phyloP scores from a whole-genome alignment of 371 early-diverging fungal species.

The Saksenaea vasiformis region DNA sequence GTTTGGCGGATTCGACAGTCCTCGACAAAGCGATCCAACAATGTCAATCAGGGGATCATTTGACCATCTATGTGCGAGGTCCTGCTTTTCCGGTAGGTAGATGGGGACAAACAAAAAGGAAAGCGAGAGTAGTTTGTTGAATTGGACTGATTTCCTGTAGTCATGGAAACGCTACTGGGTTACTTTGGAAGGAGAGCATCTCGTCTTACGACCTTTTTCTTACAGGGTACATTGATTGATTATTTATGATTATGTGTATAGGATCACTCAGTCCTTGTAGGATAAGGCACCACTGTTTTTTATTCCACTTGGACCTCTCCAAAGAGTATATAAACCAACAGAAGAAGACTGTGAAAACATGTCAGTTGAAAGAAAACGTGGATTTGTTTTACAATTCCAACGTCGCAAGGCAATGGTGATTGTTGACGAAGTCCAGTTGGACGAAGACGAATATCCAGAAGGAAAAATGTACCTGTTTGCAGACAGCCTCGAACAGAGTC shows the following conservation, averaged over 20 bases:
- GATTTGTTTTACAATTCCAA: conserved; percentile 18
- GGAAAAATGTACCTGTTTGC: conserved; percentile 24
- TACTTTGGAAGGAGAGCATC: conserved; percentile 13
- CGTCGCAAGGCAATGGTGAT: background rate
- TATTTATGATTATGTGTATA: too few species aligned
- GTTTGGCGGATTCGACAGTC: background rate
- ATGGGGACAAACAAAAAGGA: conserved; percentile 6
- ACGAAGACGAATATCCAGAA: conserved; percentile 9
- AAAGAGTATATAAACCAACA: conserved; percentile 16
- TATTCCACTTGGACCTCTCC: conserved; percentile 13
- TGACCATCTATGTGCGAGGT: conserved; percentile 37
- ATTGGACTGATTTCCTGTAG: conserved; percentile 8
- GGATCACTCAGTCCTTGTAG: too few species aligned
- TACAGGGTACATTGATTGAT: conserved; percentile 14
- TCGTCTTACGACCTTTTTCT: conserved; percentile 21
- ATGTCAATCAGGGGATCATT: conserved; percentile 30
- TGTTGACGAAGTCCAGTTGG: background rate
- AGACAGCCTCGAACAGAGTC: conserved; percentile 7
- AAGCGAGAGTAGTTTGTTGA: too few species aligned
- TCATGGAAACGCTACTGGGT: conserved; percentile 32
- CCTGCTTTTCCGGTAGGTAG: conserved; percentile 31
- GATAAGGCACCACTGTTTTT: conserved; percentile 5
- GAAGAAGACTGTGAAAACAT: conserved; percentile 19
- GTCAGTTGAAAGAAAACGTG: conserved; percentile 17
- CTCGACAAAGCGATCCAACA: conserved; percentile 8